phyloP scores from a whole-genome alignment of 2,329 filamentous ascomycete genomes.

The Colletotrichum eleusines region DNA sequence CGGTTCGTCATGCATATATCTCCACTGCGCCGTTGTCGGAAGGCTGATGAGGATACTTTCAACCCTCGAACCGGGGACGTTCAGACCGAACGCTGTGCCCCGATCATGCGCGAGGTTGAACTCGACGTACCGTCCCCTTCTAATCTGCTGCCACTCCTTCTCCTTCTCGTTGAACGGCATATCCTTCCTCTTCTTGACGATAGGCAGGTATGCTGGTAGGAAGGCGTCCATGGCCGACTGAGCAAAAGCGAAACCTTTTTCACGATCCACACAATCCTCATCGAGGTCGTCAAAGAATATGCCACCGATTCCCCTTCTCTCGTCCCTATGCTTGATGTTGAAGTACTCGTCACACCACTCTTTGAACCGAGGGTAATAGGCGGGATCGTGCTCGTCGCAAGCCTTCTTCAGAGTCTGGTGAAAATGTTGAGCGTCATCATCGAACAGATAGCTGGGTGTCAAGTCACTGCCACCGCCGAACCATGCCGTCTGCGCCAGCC shows the following conservation, averaged over 20 bases:
- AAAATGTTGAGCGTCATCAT: constrained; percentile 97
- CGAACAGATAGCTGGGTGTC: constrained; percentile 92
- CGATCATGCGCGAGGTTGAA: constrained; percentile 98
- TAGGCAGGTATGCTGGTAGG: constrained; percentile 91
- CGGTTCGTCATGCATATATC: constrained; percentile 88
- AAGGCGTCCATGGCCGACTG: constrained; percentile 88
- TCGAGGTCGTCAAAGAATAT: constrained; percentile 99
- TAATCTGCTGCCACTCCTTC: constrained; percentile 96
- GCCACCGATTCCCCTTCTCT: constrained; percentile 88
- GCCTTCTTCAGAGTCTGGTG: constrained; percentile 91
- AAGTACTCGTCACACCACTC: constrained; percentile 99
- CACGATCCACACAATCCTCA: constrained; percentile 83
- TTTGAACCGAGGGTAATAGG: constrained; percentile 94
- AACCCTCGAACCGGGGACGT: constrained; percentile 88
- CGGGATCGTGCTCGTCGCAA: constrained; percentile 91
- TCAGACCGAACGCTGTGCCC: constrained; percentile 92
- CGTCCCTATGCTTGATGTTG: constrained; percentile 88
- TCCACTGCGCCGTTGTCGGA: constrained; percentile 91
- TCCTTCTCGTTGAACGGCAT: constrained; percentile 87
- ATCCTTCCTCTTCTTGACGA: constrained; percentile 87
- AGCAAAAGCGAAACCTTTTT: constrained; percentile 88
- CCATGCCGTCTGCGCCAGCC: constrained; percentile 91
- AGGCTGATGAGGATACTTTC: constrained; percentile 98
- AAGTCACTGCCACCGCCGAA: constrained; percentile 96
- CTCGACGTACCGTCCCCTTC: constrained; percentile 93